Evolutionary conservation across 2,329 filamentous ascomycete genomes (phyloP).

Genomic region (Penicillium hesseltinei): DNA sequence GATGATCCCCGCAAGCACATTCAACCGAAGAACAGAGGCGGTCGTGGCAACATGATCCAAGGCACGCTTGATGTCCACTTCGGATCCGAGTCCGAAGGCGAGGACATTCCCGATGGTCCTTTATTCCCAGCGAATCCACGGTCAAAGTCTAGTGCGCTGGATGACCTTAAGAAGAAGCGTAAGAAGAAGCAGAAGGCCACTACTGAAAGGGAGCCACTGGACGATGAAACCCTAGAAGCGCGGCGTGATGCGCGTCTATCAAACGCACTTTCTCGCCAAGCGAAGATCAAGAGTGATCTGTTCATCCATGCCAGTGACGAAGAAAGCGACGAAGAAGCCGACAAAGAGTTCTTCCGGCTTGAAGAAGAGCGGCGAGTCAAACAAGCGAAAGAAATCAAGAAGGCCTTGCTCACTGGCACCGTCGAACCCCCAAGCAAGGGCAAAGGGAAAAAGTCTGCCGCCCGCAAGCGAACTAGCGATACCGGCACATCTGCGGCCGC

Average conservation of each 20-base stretch:
- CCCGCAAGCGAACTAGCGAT: conserved; percentile 33
- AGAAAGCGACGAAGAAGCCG: conserved; percentile 75
- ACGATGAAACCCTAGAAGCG: conserved; percentile 59
- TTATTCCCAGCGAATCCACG: conserved; percentile 62
- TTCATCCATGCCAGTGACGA: conserved; percentile 85
- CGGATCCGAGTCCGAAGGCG: conserved; percentile 68
- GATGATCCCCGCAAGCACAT: conserved; percentile 73
- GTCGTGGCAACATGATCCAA: conserved; percentile 30
- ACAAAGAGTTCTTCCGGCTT: conserved; percentile 71
- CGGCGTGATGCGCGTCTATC: conserved; percentile 61
- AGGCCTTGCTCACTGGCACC: conserved; percentile 46
- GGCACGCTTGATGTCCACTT: conserved; percentile 56
- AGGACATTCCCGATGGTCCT: conserved; percentile 56
- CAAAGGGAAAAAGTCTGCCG: conserved; percentile 29
- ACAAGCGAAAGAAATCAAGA: conserved; percentile 50
- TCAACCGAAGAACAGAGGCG: conserved; percentile 60
- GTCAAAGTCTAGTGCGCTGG: conserved; percentile 52
- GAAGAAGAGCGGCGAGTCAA: conserved; percentile 67
- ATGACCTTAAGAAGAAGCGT: conserved; percentile 60
- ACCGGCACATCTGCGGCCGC: conserved; percentile 22
- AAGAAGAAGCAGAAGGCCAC: conserved; percentile 52
- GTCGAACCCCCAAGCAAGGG: conserved; percentile 29
- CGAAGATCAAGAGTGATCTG: conserved; percentile 78
- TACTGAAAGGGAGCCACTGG: conserved; percentile 56
- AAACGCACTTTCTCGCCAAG: conserved; percentile 72